Evolutionary conservation across 345 rosid species (phyloP), one percentile per base, ranked within the genome.

Genomic region (Kandelia obovata): DNA sequence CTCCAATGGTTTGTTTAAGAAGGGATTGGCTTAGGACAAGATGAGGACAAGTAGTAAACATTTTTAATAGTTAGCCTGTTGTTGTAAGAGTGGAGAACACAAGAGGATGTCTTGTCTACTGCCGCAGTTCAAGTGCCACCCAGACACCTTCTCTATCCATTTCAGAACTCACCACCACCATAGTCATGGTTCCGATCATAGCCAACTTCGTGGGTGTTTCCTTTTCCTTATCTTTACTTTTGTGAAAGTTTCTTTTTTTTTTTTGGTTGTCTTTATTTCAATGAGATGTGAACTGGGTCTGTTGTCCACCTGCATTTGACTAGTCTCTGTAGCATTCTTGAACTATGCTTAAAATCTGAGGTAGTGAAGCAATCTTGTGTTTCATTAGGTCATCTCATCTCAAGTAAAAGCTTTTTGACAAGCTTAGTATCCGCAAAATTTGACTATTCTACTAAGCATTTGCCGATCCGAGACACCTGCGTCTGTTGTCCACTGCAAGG

Each of bases 51-150:
- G 43, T 35, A 35, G 10, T 35, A 6, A 35, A 35, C 8, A 35
- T 35, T 10, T 35, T 35, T 10, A 35, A 35, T 9, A 35, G 43
- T 35, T 35, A 35, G 37, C 37, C 0, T 0, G 26, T 28, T 7
- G 56, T 30, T 7, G 43, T 49, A 3, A 28, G 30, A 28, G 30
- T 28, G 30, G 30, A 28, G 30, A 28, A 28, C 30, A 28, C 30
- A 32, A 35, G 81, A 83, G 76, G 78, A 86, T 85, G 90, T 91
- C 97, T 53, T 91, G 93, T 82, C 81, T 91, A 49, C 79, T 94
- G 67, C 98, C 89, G 6, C 97, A 87, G 81, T 88, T 94, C 87
- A 94, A 88, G 86, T 91, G 97, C 75, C 96, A 83, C 23, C 96
- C 96, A 13, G 94, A 82, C 80, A 72, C 84, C 21, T 84, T 93